Base-by-base conservation (phyloP, 2,329 filamentous ascomycete species). In the Microdochium bolleyi region DNA sequence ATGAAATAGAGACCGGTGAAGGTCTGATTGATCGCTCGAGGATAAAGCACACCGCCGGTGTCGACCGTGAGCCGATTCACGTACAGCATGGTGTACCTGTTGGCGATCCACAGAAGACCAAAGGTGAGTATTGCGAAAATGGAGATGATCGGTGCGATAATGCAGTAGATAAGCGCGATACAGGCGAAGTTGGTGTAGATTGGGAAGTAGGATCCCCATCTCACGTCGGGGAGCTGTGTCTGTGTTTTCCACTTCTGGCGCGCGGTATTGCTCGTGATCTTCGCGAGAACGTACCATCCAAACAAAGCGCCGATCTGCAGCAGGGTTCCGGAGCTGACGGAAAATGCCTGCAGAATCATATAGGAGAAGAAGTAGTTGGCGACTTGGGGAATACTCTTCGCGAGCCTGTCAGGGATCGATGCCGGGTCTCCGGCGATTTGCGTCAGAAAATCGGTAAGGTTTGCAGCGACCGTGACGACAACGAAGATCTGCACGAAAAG, bases 331-430 rank as follows among this genome's bases (percentile, higher is more conserved):
- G 92, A 92, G 67, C 91, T 96, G 57, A 89, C 91, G 57, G 89
- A 91, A 61, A 97, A 78, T 0, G 92, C 90, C 63, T 97, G 94
- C 10, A 99, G 84, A 65, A 96, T 87, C 84, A 99, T 92, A 78
- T 99, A 99, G 1, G 90, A 92, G 76, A 96, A 97, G 75, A 97
- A 99, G 70, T 97, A 99, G 65, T 96, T 96, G 60, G 90, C 88
- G 0, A 92, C 87, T 60, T 83, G 88, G 2, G 94, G 94, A 4
- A 99, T 73, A 55, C 92, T 94, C 11, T 75, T 67, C 0, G 92
- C 92, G 25, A 99, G 73, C 0, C 88, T 76, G 19, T 82, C 68
- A 0, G 94, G 82, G 53, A 95, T 81, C 37, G 77, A 78, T n/a
- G 74, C 71, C 8, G 89, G 84, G 48, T 89, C 77, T 10, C 70